phyloP scores from a whole-genome alignment of 805 yeast species.

The Hanseniaspora meyeri region DNA sequence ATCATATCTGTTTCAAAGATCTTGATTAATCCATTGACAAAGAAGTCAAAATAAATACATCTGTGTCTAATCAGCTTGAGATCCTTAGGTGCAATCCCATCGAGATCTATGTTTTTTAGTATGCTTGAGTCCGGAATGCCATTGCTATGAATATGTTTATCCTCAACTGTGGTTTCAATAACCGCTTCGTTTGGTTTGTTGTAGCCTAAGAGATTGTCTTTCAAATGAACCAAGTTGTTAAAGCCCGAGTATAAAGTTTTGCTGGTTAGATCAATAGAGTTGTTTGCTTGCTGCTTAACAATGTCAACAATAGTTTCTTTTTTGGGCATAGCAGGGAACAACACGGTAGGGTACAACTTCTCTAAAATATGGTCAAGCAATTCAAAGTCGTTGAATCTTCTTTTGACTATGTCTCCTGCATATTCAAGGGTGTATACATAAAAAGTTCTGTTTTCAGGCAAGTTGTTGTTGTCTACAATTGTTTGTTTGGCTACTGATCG shows the following conservation, averaged over 20 bases:
- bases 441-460: constrained; percentile 16
- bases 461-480: not conserved
- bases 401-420: constrained; percentile 42
- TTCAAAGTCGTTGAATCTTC: constrained; percentile 90
- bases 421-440: constrained; percentile 68
- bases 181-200: not conserved
- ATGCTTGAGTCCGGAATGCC: not conserved
- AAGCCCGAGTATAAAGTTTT: constrained; percentile 5
- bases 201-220: constrained; percentile 5
- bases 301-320: constrained; percentile 36
- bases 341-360: constrained; percentile 63
- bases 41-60: constrained; percentile 26
- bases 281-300: constrained; percentile 13
- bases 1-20: constrained; percentile 6
- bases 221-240: not conserved
- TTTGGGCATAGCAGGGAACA: constrained; percentile 92
- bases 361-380: constrained; percentile 56
- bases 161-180: not conserved
- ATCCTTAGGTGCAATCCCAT: not conserved
- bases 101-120: not conserved
- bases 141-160: not conserved
- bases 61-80: constrained; percentile 25
- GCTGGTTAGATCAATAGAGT: constrained; percentile 7
- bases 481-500: not conserved
- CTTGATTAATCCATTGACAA: constrained; percentile 23